phyloP scores from a whole-genome alignment of 2,329 filamentous ascomycete genomes.

The Camillea tinctor region DNA sequence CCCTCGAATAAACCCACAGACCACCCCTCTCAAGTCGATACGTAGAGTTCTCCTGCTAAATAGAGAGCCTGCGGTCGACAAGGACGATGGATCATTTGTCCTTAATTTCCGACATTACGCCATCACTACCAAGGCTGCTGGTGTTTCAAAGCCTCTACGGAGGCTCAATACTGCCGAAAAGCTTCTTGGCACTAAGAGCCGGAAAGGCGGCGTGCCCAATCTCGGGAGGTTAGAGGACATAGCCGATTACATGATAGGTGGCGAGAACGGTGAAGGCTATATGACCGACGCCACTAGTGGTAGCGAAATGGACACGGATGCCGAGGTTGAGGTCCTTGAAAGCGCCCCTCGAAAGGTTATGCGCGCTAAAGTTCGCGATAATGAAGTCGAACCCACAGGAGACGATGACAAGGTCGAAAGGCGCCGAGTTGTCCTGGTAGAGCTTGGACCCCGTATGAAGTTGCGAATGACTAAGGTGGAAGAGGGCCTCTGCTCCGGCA shows the following conservation, averaged over 20 bases:
- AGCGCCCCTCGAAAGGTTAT: slow-evolving; percentile 62
- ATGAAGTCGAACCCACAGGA: slow-evolving; percentile 43
- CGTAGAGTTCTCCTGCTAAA: slow-evolving; percentile 88
- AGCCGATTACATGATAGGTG: slow-evolving; percentile 89
- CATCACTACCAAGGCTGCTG: slow-evolving; percentile 85
- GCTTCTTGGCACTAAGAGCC: slow-evolving; percentile 59
- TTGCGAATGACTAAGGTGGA: slow-evolving; percentile 93
- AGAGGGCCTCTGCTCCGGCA: slow-evolving; percentile 85
- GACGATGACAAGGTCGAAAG: slow-evolving; percentile 67
- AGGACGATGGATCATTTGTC: slow-evolving; percentile 70
- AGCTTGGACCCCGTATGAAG: slow-evolving; percentile 87
- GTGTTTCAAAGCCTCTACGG: slow-evolving; percentile 79
- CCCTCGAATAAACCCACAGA: slow-evolving; percentile 90
- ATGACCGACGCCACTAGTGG: slow-evolving; percentile 83
- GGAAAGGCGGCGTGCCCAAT: slow-evolving; percentile 78
- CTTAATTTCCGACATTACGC: slow-evolving; percentile 91
- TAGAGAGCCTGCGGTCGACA: slow-evolving; percentile 59
- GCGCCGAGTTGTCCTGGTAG: slow-evolving; percentile 85
- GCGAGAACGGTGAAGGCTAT: slow-evolving; percentile 75
- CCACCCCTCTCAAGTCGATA: slow-evolving; percentile 87
- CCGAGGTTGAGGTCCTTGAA: slow-evolving; percentile 84
- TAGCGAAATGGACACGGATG: slow-evolving; percentile 90
- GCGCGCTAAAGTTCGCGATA: slow-evolving; percentile 47
- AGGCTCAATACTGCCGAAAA: slow-evolving; percentile 84
- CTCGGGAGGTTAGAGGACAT: slow-evolving; percentile 89